phyloP scores from a whole-genome alignment of 805 yeast genomes.

The Yamadazyma sp. region DNA sequence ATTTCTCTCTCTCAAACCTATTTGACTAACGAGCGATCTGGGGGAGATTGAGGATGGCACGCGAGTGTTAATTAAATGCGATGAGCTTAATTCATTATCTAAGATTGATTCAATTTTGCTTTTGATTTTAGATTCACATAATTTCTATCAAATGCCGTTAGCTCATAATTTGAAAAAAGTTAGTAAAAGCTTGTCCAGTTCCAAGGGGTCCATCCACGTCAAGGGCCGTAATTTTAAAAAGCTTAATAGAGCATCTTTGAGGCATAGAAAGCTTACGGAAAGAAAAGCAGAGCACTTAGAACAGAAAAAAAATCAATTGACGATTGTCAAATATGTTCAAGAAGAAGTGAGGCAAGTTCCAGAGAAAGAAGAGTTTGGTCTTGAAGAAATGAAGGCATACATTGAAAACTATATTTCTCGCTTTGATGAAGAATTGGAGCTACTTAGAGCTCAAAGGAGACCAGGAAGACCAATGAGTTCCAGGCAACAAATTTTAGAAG shows the following conservation, averaged over 20 bases:
- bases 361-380: constrained; percentile 37
- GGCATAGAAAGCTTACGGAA: constrained; percentile 69
- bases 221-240: constrained; percentile 87
- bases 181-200: constrained; percentile 54
- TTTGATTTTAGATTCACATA: too few species aligned
- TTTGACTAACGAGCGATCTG: neutral
- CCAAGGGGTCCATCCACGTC: constrained; percentile 69
- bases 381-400: constrained; percentile 60
- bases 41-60: constrained; percentile 4
- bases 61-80: constrained; percentile 1
- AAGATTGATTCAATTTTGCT: too few species aligned
- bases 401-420: constrained; percentile 63
- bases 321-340: constrained; percentile 54
- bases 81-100: constrained; percentile 6
- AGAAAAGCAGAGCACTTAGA: constrained; percentile 59
- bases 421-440: constrained; percentile 73
- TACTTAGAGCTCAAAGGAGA: constrained; percentile 61
- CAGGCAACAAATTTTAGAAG: constrained; percentile 66
- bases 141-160: constrained; percentile 70
- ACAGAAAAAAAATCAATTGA: constrained; percentile 58
- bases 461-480: constrained; percentile 84
- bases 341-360: constrained; percentile 33
- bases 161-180: constrained; percentile 68
- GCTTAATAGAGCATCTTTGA: constrained; percentile 78
- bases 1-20: too few species aligned